phyloP scores from a whole-genome alignment of 106 monocot species.

The Dioscorea zingiberensis region DNA sequence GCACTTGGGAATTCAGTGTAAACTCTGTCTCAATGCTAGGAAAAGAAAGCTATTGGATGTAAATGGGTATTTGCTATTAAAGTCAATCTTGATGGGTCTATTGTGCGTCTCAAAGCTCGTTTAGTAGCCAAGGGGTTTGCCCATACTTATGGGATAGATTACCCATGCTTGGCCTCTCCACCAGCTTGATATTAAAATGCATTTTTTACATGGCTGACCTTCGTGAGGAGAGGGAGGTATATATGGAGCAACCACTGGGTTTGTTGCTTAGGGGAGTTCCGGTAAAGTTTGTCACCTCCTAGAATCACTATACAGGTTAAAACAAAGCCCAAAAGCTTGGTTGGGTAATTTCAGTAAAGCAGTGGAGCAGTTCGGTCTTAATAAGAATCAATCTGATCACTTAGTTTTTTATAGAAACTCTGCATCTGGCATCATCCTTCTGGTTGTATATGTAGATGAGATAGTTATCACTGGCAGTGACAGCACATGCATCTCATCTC shows the following conservation, averaged over 20 bases:
- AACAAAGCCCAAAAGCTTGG: neutral
- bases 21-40: too few species aligned
- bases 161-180: neutral
- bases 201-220: neutral
- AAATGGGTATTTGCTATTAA: too few species aligned
- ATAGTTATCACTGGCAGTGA: too few species aligned
- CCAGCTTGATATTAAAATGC: neutral
- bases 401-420: too few species aligned
- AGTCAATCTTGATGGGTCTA: neutral
- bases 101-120: constrained; percentile 10
- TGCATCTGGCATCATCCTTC: too few species aligned
- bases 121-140: neutral
- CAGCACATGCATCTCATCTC: too few species aligned
- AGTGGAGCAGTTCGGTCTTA: too few species aligned
- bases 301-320: neutral
- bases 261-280: neutral
- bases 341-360: too few species aligned
- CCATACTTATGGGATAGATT: constrained; percentile 1
- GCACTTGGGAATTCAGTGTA: constrained; percentile 2
- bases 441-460: too few species aligned
- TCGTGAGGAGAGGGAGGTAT: neutral
- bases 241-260: neutral
- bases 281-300: neutral
- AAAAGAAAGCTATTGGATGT: neutral
- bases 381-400: too few species aligned